Evolutionary conservation across 1,139 yeast genomes (phyloP), one percentile per base, ranked within the genome.

Genomic region (Cylindricascospora bacillispora): DNA sequence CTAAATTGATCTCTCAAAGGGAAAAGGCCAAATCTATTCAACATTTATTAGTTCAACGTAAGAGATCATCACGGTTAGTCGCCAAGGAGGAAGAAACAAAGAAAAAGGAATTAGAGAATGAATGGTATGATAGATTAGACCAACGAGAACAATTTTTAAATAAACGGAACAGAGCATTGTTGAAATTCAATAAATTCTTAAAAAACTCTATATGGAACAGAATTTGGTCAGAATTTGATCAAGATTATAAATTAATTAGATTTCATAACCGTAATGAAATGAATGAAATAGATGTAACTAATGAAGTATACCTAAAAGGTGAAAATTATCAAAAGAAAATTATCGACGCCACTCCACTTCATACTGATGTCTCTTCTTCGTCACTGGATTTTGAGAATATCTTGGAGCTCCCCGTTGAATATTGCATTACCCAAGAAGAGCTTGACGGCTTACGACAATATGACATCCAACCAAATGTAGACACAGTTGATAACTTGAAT

Each of bases 41-140:
- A 9, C 47, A 39, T 22, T 34, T 54, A 22, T 27, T 54, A 28
- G 43, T 40, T 4, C 42, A 50, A 31, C 41, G 57, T 22, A 52
- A 54, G 26, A 37, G 56, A 24, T 54, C 58, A 1, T 45, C 57
- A 2, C 43, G 57, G 33, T 32, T 54, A 11, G 49, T 50, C 2
- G 56, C 55, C 1, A 43, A 46, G 13, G 54, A 53, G 22, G 54
- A 50, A 25, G 55, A 50, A 20, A 39, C 43, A 5, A 46, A 44
- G 28, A 46, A 45, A 18, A 45, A 42, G 32, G 54, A 44, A 13
- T 27, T 45, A 7, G 54, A 44, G 28, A 38, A 43, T 23, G 33
- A 39, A n/a, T 44, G 50, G 39, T 30, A 36, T 14, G 50, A 45
- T 11, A 54, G 52, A 32, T 34, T 53, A 10, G 52, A 49, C 22